A percentile compares a stretch with the other conserved stretches of the same genome.
Evolutionary conservation across 192 early-diverging fungal genomes (phyloP).

Genomic region (Coemansia sp.): DNA sequence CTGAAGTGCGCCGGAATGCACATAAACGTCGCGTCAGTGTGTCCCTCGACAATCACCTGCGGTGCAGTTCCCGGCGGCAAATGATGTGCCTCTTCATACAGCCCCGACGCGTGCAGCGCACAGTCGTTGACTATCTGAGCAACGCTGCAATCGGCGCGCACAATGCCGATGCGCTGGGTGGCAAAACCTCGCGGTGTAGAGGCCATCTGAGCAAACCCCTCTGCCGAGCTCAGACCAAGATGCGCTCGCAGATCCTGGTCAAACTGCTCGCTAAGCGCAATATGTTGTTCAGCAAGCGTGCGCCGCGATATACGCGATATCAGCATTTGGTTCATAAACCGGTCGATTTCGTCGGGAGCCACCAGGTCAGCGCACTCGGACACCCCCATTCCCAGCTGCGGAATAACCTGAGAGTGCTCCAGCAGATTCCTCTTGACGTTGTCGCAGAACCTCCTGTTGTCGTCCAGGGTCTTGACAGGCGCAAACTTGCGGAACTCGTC

Average conservation of each 20-base stretch:
- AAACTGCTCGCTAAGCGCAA: conserved; percentile 73
- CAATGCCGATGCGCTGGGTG: conserved; percentile 56
- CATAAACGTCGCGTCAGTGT: conserved; percentile 73
- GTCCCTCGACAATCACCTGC: conserved; percentile 74
- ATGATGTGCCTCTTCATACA: conserved; percentile 45
- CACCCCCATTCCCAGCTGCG: conserved; percentile 85
- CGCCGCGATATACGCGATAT: conserved; percentile 86
- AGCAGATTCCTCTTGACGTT: conserved; percentile 72
- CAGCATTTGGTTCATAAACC: conserved; percentile 90
- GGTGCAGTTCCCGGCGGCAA: conserved; percentile 62
- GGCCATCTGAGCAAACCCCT: conserved; percentile 48
- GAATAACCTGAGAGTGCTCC: conserved; percentile 83
- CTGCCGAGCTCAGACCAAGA: conserved; percentile 18
- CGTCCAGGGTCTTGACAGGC: conserved; percentile 73
- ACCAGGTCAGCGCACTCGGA: conserved; percentile 78
- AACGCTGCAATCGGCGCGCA: conserved; percentile 40
- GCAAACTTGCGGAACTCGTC: conserved; percentile 74
- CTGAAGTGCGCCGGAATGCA: conserved; percentile 96
- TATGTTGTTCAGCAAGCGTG: conserved; percentile 91
- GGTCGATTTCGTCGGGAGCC: conserved; percentile 64
- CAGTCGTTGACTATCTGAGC: conserved; percentile 59
- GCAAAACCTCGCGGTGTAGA: conserved; percentile 56
- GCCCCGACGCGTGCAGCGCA: conserved; percentile 39
- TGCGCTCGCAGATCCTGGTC: conserved; percentile 45
- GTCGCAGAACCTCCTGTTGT: conserved; percentile 82